These are phyloP conservation scores for Chaetomiaceae sp. DNA, from an alignment of 2,329 filamentous ascomycete genomes.

Conservation along the genomic window DNA sequence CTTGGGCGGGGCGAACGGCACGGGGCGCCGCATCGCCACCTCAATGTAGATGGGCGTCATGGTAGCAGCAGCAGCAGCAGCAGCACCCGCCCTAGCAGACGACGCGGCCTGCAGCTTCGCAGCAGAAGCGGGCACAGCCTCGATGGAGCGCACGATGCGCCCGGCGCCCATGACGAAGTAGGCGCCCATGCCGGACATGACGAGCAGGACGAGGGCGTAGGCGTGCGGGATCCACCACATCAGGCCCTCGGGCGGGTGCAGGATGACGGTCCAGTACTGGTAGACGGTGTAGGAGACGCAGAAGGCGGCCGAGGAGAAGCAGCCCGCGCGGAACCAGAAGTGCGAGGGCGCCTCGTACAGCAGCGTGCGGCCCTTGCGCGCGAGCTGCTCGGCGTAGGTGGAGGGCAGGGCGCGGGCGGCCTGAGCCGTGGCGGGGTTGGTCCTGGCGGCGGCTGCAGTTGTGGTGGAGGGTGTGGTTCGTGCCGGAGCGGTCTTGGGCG, in stretches of 20 bases:
- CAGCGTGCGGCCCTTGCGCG: constrained; percentile 48
- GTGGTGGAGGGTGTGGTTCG: constrained; percentile 5
- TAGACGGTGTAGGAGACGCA: constrained; percentile 46
- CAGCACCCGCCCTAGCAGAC: no score
- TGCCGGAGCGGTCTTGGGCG: constrained; percentile 3
- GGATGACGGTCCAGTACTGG: constrained; percentile 45
- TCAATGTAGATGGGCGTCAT: constrained; percentile 43
- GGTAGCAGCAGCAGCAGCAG: constrained; percentile 5
- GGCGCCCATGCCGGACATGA: constrained; percentile 55
- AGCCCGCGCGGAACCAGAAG: constrained; percentile 54
- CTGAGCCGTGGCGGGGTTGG: constrained; percentile 8
- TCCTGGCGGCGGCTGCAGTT: constrained; percentile 3
- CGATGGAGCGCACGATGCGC: constrained; percentile 52
- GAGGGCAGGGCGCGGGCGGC: constrained; percentile 3
- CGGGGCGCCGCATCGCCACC: constrained; percentile 43
- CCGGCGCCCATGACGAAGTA: constrained; percentile 53
- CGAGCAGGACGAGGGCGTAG: constrained; percentile 52
- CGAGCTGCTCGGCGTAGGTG: constrained; percentile 49
- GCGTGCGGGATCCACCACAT: constrained; percentile 51
- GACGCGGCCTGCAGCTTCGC: constrained; percentile 5
- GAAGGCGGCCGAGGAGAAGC: constrained; percentile 49
- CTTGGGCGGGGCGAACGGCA: constrained; percentile 43
- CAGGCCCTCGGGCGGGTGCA: constrained; percentile 45
- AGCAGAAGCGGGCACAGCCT: constrained; percentile 40
- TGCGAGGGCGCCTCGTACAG: constrained; percentile 62